Percentiles rank a stretch among this genome's conserved stretches.
Evolutionary conservation across 2,329 filamentous ascomycete genomes (phyloP).

Genomic region (Incumbomyces lentus): DNA sequence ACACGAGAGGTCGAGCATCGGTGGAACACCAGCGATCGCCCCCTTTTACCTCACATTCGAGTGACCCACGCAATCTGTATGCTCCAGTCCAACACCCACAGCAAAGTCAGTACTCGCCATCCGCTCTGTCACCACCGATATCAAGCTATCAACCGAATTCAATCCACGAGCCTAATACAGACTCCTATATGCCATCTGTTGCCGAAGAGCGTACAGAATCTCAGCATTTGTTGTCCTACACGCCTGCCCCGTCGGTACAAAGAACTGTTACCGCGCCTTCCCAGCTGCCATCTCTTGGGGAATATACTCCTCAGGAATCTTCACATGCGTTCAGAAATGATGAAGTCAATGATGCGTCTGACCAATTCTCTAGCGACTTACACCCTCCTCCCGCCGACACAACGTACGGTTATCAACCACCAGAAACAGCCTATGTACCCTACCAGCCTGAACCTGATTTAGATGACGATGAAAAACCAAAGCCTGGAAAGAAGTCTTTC

Average conservation of each 20-base stretch:
- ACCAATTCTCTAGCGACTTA: not conserved
- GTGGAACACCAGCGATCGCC: constrained; percentile 37
- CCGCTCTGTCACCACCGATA: constrained; percentile 13
- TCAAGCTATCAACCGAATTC: constrained; percentile 10
- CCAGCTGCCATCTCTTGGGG: constrained; percentile 8
- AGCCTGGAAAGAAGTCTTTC: constrained; percentile 59
- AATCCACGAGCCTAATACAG: constrained; percentile 5
- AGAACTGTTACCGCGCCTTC: not conserved
- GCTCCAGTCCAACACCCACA: constrained; percentile 29
- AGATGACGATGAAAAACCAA: constrained; percentile 33
- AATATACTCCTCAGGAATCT: constrained; percentile 6
- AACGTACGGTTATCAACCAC: constrained; percentile 24
- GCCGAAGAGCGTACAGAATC: not conserved
- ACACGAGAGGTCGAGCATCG: constrained; percentile 39
- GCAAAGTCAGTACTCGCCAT: constrained; percentile 24
- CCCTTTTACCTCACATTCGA: constrained; percentile 24
- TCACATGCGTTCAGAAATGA: not conserved
- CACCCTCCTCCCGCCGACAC: constrained; percentile 19
- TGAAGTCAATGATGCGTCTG: not conserved
- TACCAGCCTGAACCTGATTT: constrained; percentile 39
- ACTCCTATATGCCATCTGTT: constrained; percentile 1
- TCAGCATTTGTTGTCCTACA: not conserved
- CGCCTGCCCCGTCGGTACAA: not conserved
- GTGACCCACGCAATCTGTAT: constrained; percentile 15
- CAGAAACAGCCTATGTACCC: constrained; percentile 24